Conservation (phyloP, 1,284 basidiomycete species). For the Moesziomyces sp. region DNA sequence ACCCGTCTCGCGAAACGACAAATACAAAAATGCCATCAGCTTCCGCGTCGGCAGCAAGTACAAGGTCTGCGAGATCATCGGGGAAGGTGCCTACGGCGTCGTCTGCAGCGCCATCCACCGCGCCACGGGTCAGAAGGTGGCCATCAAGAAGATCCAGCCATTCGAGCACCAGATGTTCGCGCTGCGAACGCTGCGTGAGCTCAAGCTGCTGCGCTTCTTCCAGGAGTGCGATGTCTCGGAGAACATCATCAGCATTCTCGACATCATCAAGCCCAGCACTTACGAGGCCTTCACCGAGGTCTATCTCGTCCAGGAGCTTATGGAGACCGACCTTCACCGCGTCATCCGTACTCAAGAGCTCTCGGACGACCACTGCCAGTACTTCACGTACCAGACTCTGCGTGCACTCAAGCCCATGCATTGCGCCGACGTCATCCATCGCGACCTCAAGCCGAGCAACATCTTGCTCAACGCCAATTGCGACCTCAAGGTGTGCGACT, state of each 20-base stretch:
- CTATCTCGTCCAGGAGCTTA: slow-evolving; percentile 75
- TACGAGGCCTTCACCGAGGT: slow-evolving; percentile 94
- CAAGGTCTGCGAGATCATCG: slow-evolving; percentile 69
- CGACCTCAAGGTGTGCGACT: slow-evolving; percentile 68
- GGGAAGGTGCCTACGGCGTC: slow-evolving; percentile 70
- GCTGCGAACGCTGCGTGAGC: slow-evolving; percentile 65
- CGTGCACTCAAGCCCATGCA: slow-evolving; percentile 67
- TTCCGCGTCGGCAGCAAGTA: slow-evolving; percentile 64
- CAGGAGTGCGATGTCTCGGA: slow-evolving; percentile 62
- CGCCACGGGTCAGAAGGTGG: slow-evolving; percentile 68
- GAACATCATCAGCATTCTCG: slow-evolving; percentile 62
- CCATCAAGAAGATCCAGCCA: slow-evolving; percentile 69
- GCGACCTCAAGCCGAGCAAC: slow-evolving; percentile 65
- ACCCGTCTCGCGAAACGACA: slow-evolving; percentile 16
- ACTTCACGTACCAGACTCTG: slow-evolving; percentile 84
- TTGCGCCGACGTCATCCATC: slow-evolving; percentile 65
- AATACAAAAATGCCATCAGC: slow-evolving; percentile 49
- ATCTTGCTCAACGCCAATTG: slow-evolving; percentile 65
- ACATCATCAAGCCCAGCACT: slow-evolving; percentile 68
- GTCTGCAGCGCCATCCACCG: slow-evolving; percentile 69
- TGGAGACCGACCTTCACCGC: slow-evolving; percentile 67
- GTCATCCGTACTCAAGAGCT: slow-evolving; percentile 68
- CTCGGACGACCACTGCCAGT: slow-evolving; percentile 85
- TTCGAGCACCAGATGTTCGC: slow-evolving; percentile 68
- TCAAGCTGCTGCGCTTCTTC: slow-evolving; percentile 66